Base-by-base conservation (phyloP, 1,284 basidiomycete genomes). In the Omphalotus olearius region DNA sequence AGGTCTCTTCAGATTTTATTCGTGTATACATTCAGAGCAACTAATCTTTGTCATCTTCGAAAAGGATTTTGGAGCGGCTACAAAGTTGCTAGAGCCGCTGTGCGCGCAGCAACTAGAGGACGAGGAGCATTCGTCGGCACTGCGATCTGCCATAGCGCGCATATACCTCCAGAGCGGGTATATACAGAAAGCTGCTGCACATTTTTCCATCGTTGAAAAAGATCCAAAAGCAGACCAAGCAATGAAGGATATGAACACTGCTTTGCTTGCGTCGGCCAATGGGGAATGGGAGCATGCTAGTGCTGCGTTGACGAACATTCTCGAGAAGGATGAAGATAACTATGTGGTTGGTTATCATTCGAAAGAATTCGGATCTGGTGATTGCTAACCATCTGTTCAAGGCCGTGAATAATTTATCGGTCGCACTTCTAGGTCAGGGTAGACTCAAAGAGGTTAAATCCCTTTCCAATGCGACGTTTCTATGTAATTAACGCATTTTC, bases 341-440 rank as follows among this genome's bases (percentile, higher is more conserved):
- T 79, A 78, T 60, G 77, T 76, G 53, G 88, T 86, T 47, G 25
- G 78, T 68, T 40, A 47, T 36, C 26, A 17, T 47, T 20, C 26
- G 46, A n/a, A 35, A 4, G 5, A 23, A n/a, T 30, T 11, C 20
- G 35, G 3, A 23, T 38, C 6, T 39, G 20, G n/a, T 36, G 11
- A 36, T 49, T 11, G 18, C 14, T 40, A 44, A 30, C 23, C 50
- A n/a, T 46, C 41, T 17, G 41, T 41, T 50, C 2, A 44, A 89
- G 87, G 85, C 87, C n/a, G 74, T 82, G 26, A 92, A 91, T 63
- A 88, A 92, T 60, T 70, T 90, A 7, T 76, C 85, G 0, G 89
- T 92, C 35, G 75, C 82, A 9, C 64, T 88, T 23, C 68, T 91
- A 45, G 78, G 77, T 52, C 79, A 83, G 58, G 89, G 89, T 3